These are phyloP conservation scores for Centella asiatica DNA, from an alignment of 129 eudicot species.

Conservation along the genomic window DNA sequence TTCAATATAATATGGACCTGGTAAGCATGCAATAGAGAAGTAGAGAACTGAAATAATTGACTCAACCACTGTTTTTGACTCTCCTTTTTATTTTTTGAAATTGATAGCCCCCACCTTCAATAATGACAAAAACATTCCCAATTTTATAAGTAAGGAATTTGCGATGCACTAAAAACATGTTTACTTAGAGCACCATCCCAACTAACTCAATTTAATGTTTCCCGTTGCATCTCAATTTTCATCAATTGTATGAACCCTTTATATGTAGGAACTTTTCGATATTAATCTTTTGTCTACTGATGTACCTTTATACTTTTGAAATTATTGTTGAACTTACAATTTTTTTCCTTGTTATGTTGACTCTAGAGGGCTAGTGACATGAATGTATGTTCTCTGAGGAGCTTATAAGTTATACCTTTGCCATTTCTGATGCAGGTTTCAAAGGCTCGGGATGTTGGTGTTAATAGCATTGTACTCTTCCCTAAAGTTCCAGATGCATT, in stretches of 20 bases:
- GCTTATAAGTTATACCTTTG: neutral
- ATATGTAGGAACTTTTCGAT: no score
- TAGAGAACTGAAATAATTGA: no score
- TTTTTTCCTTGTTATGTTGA: neutral
- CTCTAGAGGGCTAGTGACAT: neutral
- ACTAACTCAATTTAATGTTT: neutral
- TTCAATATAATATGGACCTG: no score
- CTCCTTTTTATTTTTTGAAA: no score
- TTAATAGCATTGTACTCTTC: slow-evolving; percentile 90
- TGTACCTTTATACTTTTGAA: neutral
- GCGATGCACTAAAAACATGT: neutral
- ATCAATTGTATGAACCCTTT: neutral
- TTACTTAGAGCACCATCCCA: neutral
- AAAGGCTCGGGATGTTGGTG: slow-evolving; percentile 96
- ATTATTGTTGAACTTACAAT: neutral
- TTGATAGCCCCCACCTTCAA: no score
- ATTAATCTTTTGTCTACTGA: no score
- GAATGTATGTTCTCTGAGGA: neutral
- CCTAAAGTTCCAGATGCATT: slow-evolving; percentile 99
- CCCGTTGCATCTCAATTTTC: neutral
- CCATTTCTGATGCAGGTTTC: slow-evolving; percentile 45
- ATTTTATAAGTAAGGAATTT: neutral
- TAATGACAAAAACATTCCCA: no score
- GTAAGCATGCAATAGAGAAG: no score
- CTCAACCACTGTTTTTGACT: no score